Evolutionary conservation across 805 yeast species (phyloP).

Genomic region (Kodamaea restingae): DNA sequence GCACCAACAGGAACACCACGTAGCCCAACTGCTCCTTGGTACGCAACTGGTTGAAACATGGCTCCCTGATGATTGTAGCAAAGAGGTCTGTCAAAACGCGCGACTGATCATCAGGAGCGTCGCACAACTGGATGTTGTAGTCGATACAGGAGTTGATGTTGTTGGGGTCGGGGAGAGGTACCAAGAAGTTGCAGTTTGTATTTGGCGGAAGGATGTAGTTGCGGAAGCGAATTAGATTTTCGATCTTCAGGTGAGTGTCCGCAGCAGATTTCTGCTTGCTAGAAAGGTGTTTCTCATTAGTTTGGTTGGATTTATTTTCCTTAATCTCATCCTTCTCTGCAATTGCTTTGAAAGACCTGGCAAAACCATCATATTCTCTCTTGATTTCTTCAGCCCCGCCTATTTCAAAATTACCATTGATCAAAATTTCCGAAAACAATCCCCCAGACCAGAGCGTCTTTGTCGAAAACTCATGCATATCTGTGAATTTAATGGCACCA

Average conservation of each 20-base stretch:
- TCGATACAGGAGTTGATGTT: slow-evolving; percentile 85
- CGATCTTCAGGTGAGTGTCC: background rate
- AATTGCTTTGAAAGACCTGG: too few species aligned
- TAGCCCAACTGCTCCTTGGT: slow-evolving; percentile 95
- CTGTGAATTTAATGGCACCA: slow-evolving; percentile 40
- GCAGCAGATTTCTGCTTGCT: too few species aligned
- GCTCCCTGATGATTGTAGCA: slow-evolving; percentile 75
- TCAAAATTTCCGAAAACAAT: slow-evolving; percentile 64
- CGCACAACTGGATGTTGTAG: slow-evolving; percentile 66
- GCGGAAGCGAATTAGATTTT: slow-evolving; percentile 18
- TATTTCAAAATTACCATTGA: slow-evolving; percentile 65
- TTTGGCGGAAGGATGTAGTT: slow-evolving; percentile 40
- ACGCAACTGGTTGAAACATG: slow-evolving; percentile 83
- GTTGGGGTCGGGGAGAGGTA: slow-evolving; percentile 61
- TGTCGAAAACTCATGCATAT: slow-evolving; percentile 48
- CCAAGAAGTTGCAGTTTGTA: too few species aligned
- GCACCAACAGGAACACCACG: slow-evolving; percentile 77
- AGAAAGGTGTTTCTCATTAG: too few species aligned
- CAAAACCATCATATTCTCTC: slow-evolving; percentile 28
- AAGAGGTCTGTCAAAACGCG: slow-evolving; percentile 58
- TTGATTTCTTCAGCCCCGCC: slow-evolving; percentile 51
- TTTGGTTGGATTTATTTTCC: too few species aligned
- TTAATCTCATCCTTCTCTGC: too few species aligned
- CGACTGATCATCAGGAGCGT: slow-evolving; percentile 21
- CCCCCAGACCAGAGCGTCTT: slow-evolving; percentile 47